Base-by-base conservation (phyloP, 495 filamentous ascomycete genomes). In the Hypoxylon fragiforme region DNA sequence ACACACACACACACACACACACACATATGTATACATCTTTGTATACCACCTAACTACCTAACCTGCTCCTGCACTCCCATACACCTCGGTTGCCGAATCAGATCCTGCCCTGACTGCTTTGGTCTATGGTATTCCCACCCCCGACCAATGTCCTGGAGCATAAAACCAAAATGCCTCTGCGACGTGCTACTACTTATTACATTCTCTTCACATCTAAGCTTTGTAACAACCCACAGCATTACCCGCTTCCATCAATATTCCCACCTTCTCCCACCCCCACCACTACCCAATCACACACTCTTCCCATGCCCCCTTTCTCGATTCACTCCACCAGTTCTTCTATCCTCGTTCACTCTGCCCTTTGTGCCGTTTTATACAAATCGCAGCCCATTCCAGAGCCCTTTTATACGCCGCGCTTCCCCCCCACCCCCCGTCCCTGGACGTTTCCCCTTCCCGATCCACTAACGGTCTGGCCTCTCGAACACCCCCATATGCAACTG, bases 141-240 rank as follows among this genome's bases (percentile, higher is more conserved):
- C 42, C 58, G 24, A 46, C 51, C 47, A 61, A 43, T 56, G 51
- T 55, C 48, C 40, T 24, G 48, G 58, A 53, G 58, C 63, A 51
- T 54, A 45, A 60, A 59, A 60, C 47, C 4, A 62, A 63, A 58
- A 61, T 72, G 66, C 68, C 63, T 72, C 69, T 60, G 60, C 72
- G 67, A 71, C 63, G 69, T 74, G 70, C 67, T 68, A 70, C 68
- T 60, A 50, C 64, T 60, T 28, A 9, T 28, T 68, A 48, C 63
- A 63, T 63, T 45, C 42, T 36, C 21, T 60, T 60, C 63, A 59
- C 63, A 49, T 60, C 52, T 55, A 53, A 51, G 50, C 52, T 68
- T n/a, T 56, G 64, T 60, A 67, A 59, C 57, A 59, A 46, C 62
- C 64, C 62, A 63, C 59, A 60, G 50, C 62, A 64, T 58, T 65